Base-by-base conservation (phyloP, 2,329 filamentous ascomycete genomes). In the Penicillium sp. region DNA sequence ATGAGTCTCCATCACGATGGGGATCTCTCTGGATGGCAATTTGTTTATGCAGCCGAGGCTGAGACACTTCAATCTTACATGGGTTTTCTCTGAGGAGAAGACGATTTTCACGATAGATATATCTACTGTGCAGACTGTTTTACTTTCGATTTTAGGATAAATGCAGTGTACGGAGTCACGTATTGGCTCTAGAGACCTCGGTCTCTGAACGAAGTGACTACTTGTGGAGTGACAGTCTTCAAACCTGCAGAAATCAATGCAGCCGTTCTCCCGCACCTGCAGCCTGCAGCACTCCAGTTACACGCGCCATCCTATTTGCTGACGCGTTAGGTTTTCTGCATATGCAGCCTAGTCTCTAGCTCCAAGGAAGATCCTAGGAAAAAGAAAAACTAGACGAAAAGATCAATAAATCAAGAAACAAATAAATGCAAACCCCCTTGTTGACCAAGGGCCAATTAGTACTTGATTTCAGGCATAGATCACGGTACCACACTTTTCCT, bases 341-440 rank as follows among this genome's bases (percentile, higher is more conserved):
- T 55, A 55, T 55, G 52, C 51, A 30, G 52, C n/a, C 52, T 54
- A 47, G 33, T n/a, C 20, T 35, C 7, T 52, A 52, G 50, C 16
- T 18, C 23, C 18, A 43, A 23, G 18, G 40, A 43, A 23, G 18
- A 18, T 23, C 40, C 18, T 12, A 11, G 14, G 11, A 43, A 43
- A 43, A 35, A 35, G 30, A 12, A 21, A 43, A 23, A 43, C n/a
- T n/a, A n/a, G n/a, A n/a, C n/a, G 20, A 43, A 12, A 43, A 14
- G 8, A 43, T 2, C 8, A 14, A 18, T 9, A 43, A 20, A 3
- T 5, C 16, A 42, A 23, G 12, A 21, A 21, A 21, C 14, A 12
- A 23, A 23, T 43, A 43, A 43, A 42, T 11, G n/a, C 5, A 7
- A 40, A 40, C 35, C 16, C 5, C 16, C 16, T 3, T 18, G 35